Evolutionary conservation across 352 stramenopile genomes (phyloP).

Genomic region (Pythium angustatum): DNA sequence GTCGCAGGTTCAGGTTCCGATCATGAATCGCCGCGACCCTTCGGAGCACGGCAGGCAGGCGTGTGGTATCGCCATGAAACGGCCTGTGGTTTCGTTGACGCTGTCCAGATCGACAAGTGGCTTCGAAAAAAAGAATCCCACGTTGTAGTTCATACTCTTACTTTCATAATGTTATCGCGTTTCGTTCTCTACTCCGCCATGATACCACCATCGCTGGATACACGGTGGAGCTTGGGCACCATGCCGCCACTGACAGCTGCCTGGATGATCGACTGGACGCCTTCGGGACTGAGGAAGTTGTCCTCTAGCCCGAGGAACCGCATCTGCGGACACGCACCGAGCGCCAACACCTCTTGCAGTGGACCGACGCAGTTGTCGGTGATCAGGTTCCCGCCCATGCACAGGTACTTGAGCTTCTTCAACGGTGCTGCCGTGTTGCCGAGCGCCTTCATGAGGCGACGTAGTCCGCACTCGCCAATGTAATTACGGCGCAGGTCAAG

Average conservation of each 20-base stretch:
- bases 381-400: constrained; percentile 80
- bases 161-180: constrained; percentile 3
- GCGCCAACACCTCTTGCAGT: constrained; percentile 43
- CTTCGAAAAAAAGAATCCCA: constrained; percentile 2
- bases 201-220: constrained; percentile 43
- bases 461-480: constrained; percentile 62
- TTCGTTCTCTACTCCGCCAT: constrained; percentile 12
- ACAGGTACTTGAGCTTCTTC: constrained; percentile 61
- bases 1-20: not conserved
- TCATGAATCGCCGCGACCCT: constrained; percentile 9
- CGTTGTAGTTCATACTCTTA: constrained; percentile 4
- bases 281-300: constrained; percentile 71
- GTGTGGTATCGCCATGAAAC: not conserved
- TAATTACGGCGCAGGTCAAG: constrained; percentile 74
- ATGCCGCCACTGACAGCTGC: constrained; percentile 45
- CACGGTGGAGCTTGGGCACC: constrained; percentile 51
- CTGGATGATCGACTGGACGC: constrained; percentile 65
- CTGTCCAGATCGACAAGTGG: no score
- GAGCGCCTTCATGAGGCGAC: constrained; percentile 42
- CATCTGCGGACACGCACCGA: constrained; percentile 43
- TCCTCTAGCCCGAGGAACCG: constrained; percentile 78
- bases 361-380: constrained; percentile 72
- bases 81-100: no score
- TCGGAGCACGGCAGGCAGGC: not conserved
- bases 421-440: constrained; percentile 7